phyloP scores from a whole-genome alignment of 257 asterid genomes.

The Eucommia ulmoides region DNA sequence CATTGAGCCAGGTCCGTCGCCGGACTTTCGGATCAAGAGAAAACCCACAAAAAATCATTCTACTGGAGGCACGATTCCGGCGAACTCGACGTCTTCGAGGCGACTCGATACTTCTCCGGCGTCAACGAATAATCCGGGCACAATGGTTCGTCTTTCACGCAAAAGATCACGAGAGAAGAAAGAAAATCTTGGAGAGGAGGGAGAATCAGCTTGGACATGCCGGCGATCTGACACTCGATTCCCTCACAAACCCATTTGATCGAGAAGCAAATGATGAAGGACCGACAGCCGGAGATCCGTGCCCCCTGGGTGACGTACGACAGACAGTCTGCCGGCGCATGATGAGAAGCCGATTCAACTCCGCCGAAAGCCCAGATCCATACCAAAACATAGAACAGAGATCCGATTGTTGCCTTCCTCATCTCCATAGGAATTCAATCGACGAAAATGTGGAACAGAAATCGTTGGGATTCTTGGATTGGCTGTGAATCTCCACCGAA shows the following conservation, averaged over 20 bases:
- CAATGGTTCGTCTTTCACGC: slow-evolving; percentile 1
- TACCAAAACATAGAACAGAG: too few species aligned
- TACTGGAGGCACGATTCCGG: slow-evolving; percentile 50
- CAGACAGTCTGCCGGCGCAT: too few species aligned
- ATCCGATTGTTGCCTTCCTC: too few species aligned
- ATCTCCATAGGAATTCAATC: too few species aligned
- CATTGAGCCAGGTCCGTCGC: slow-evolving; percentile 23
- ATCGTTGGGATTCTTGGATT: too few species aligned
- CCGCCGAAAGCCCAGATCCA: too few species aligned
- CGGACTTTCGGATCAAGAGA: slow-evolving; percentile 15
- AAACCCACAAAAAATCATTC: slow-evolving; percentile 25
- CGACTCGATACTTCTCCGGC: slow-evolving; percentile 59
- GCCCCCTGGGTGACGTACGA: too few species aligned
- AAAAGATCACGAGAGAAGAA: slow-evolving; percentile 10
- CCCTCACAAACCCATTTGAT: slow-evolving; percentile 14
- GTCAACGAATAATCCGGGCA: slow-evolving; percentile 23
- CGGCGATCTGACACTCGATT: slow-evolving; percentile 20
- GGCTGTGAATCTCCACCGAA: too few species aligned
- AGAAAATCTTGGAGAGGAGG: slow-evolving; percentile 18
- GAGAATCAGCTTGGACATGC: slow-evolving; percentile 62
- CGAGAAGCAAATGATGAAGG: slow-evolving; percentile 17
- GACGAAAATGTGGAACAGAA: too few species aligned
- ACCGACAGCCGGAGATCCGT: too few species aligned
- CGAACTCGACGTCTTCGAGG: slow-evolving; percentile 84
- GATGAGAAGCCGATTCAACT: too few species aligned